Base-by-base conservation (phyloP, 345 rosid species). In the Aethionema arabicum region DNA sequence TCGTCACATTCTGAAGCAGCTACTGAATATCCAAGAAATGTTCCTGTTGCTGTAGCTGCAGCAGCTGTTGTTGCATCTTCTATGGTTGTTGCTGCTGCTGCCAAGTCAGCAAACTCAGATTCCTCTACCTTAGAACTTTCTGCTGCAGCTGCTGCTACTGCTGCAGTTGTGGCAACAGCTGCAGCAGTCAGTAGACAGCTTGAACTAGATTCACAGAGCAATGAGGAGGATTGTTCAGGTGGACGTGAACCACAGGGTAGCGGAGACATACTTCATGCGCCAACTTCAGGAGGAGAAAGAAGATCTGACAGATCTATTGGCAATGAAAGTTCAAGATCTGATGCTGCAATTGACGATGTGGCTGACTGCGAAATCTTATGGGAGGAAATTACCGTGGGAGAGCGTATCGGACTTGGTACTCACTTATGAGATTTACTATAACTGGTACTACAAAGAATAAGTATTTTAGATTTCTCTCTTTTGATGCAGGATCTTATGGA, bases 61-160 rank as follows among this genome's bases (percentile, higher is more conserved):
- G 96, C 96, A 32, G 98, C 96, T 72, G 98, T 79, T 76, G 86
- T 86, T 77, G 98, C 96, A 32, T 91, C 98, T 59, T 84, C 96
- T 47, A 84, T 91, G 98, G 96, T 91, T 60, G 98, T 76, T 77
- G 91, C 96, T 69, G 90, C 80, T 8, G 90, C 80, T 8, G 77
- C 85, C 67, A 91, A 86, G 81, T 69, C 73, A 54, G 80, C 96
- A 15, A 70, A 73, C 72, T 40, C 73, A 0, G 88, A 86, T 54
- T 63, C 91, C 52, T 82, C 79, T 69, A 70, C 83, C 63, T 45
- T 69, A 8, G 95, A 90, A 74, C 81, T 86, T 65, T 90, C 98
- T 61, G 96, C 82, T 52, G 91, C 95, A 40, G 96, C 96, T 14
- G 96, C 98, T 10, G 95, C 95, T 63, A 82, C 95, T 66, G 98